Conservation (phyloP, 2,329 filamentous ascomycete species). For the Colletotrichum graminicola region DNA sequence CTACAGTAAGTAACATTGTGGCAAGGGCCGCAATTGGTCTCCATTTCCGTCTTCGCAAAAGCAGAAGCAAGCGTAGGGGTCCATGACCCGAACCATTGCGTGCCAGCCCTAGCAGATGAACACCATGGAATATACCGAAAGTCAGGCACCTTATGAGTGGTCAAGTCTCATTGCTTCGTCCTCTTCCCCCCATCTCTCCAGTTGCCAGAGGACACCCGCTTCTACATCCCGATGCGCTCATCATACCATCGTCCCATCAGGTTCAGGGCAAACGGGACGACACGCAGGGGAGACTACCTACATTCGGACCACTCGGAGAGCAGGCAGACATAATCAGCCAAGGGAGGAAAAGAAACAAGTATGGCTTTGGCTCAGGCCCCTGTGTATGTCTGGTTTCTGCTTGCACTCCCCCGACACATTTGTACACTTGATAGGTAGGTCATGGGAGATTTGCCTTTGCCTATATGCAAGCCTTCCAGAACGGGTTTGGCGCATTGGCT, state of each 20-base stretch:
- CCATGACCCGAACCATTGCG: neutral
- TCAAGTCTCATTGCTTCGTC: too few relatives aligned
- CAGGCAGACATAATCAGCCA: conserved; percentile 20
- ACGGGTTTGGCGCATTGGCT: conserved; percentile 5
- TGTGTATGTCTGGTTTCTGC: neutral
- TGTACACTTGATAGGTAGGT: conserved; percentile 4
- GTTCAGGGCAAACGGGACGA: neutral
- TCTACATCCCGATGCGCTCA: neutral
- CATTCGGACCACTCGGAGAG: conserved; percentile 1
- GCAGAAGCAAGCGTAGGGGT: neutral
- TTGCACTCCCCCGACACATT: neutral
- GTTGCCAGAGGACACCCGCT: neutral
- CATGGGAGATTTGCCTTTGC: conserved; percentile 3
- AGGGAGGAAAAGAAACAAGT: conserved; percentile 8
- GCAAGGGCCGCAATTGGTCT: neutral
- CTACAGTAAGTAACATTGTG: too few relatives aligned
- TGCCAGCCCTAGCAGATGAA: neutral
- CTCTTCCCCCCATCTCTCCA: conserved; percentile 1
- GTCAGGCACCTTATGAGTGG: conserved; percentile 4
- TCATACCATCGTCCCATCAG: neutral
- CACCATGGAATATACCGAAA: neutral
- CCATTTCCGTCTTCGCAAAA: neutral
- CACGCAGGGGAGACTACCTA: conserved; percentile 7
- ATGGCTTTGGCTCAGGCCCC: neutral
- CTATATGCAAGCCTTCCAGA: conserved; percentile 14